phyloP scores from a whole-genome alignment of 1,284 basidiomycete genomes.

The Cutaneotrichosporon sp. region DNA sequence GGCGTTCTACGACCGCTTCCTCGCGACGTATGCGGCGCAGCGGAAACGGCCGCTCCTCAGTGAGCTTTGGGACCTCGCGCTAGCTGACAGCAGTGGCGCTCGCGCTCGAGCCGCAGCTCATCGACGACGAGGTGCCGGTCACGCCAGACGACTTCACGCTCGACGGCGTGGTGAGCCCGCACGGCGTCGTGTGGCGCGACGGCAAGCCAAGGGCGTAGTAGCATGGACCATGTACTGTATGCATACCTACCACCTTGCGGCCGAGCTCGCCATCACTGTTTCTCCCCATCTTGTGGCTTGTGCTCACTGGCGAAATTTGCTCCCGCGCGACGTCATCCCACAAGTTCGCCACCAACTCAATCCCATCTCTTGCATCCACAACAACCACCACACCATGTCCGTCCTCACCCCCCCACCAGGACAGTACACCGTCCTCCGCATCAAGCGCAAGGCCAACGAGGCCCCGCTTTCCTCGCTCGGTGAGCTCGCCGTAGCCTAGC shows the following conservation, averaged over 20 bases:
- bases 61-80: neutral
- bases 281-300: neutral
- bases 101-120: slow-evolving; percentile 44
- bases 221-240: neutral
- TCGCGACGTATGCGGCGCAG: slow-evolving; percentile 35
- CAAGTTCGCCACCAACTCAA: neutral
- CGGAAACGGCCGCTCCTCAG: slow-evolving; percentile 40
- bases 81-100: slow-evolving; percentile 42
- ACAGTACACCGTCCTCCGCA: slow-evolving; percentile 50
- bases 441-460: slow-evolving; percentile 55
- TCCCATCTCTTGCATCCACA: neutral
- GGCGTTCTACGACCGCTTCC: slow-evolving; percentile 51
- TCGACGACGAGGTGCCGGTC: slow-evolving; percentile 38
- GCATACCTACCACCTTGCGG: neutral
- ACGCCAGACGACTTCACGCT: slow-evolving; percentile 42
- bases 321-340: neutral
- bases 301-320: neutral
- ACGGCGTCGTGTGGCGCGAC: slow-evolving; percentile 36
- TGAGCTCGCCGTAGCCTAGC: too few species aligned
- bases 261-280: too few species aligned
- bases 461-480: slow-evolving; percentile 51
- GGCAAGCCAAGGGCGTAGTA: slow-evolving; percentile 4
- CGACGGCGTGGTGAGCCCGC: slow-evolving; percentile 44
- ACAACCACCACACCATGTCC: neutral
- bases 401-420: neutral